phyloP scores from a whole-genome alignment of 1,284 basidiomycete species.

The Pseudozyma hubeiensis region DNA sequence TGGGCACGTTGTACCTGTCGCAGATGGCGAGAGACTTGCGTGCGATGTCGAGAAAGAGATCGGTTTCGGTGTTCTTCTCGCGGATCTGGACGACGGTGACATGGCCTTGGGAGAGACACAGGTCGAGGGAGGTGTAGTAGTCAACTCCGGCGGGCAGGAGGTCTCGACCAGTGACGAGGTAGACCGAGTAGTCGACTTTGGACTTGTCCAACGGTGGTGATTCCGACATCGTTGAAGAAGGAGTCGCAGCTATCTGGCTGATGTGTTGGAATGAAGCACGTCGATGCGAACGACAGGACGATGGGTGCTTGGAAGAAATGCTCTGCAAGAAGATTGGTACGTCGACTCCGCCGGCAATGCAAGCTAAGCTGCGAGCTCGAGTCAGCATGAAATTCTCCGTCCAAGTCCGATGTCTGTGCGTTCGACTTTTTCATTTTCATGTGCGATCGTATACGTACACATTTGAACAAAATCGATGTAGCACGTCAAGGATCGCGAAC shows the following conservation, averaged over 20 bases:
- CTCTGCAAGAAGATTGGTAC: not conserved
- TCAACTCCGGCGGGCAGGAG: constrained; percentile 78
- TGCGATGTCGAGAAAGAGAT: constrained; percentile 81
- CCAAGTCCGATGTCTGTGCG: constrained; percentile 5
- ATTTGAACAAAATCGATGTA: not conserved
- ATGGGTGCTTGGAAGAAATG: not conserved
- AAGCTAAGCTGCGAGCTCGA: not conserved
- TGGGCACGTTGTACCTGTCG: constrained; percentile 81
- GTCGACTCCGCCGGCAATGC: constrained; percentile 1
- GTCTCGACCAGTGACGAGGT: constrained; percentile 83
- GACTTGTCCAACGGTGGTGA: constrained; percentile 16
- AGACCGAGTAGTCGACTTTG: constrained; percentile 59
- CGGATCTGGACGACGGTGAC: constrained; percentile 83
- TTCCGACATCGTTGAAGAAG: not conserved
- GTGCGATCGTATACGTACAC: not conserved
- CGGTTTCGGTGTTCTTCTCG: constrained; percentile 54
- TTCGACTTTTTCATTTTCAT: not conserved
- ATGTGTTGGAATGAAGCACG: too few relatives aligned
- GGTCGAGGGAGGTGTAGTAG: constrained; percentile 81
- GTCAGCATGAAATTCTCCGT: constrained; percentile 1
- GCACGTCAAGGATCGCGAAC: constrained; percentile 30
- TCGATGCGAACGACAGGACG: not conserved
- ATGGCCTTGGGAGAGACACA: constrained; percentile 83
- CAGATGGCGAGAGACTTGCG: constrained; percentile 79
- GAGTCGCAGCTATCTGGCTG: too few relatives aligned